Conservation (phyloP, 495 filamentous ascomycete species). For the Hypoxylon fuscum region DNA sequence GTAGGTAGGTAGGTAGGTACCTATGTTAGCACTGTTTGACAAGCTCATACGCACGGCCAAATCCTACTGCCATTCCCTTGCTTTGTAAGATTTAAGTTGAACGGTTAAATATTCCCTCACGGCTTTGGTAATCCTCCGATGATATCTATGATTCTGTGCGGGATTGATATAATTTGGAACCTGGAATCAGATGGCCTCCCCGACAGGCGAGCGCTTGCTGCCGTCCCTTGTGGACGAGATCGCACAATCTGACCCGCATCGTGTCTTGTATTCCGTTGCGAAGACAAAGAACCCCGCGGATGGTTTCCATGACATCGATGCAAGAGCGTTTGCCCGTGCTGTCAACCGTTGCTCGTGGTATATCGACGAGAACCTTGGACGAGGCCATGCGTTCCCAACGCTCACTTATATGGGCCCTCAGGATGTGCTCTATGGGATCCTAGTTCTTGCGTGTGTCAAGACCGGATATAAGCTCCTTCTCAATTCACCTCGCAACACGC, state of each 20-base stretch:
- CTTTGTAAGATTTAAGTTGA: too few species aligned
- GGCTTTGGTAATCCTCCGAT: too few species aligned
- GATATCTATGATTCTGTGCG: too few species aligned
- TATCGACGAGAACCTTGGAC: neutral
- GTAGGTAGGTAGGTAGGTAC: too few species aligned
- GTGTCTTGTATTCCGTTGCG: constrained; percentile 14
- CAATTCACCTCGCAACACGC: neutral
- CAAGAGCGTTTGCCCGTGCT: neutral
- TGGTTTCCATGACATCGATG: neutral
- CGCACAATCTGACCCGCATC: constrained; percentile 7
- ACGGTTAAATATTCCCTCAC: too few species aligned
- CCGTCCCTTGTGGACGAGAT: constrained; percentile 15
- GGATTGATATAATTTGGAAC: too few species aligned
- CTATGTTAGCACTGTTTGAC: too few species aligned
- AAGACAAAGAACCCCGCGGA: constrained; percentile 9
- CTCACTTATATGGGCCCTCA: neutral
- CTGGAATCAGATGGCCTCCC: neutral
- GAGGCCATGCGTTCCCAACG: neutral
- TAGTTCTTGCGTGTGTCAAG: neutral
- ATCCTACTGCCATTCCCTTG: too few species aligned
- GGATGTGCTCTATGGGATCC: neutral
- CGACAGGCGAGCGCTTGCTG: neutral
- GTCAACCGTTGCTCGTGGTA: neutral
- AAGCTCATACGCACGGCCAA: too few species aligned
- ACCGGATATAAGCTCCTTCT: neutral